Base-by-base conservation (phyloP, 2,329 filamentous ascomycete genomes). In the Cytospora piceae region DNA sequence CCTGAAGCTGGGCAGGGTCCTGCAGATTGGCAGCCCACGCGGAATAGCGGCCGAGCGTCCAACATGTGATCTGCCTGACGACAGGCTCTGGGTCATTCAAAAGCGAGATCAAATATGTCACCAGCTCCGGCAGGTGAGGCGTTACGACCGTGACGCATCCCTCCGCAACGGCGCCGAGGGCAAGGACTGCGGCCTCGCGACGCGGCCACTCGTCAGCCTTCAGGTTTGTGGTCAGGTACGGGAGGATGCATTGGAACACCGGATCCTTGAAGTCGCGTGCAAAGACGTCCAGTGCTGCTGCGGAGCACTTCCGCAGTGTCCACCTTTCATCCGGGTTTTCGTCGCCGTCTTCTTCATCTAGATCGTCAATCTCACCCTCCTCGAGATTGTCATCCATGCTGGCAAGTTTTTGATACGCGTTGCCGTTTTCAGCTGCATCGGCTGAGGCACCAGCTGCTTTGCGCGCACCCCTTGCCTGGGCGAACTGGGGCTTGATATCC, bases 271-370 rank as follows among this genome's bases (percentile, higher is more conserved):
- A 99, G 69, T 97, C 92, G 61, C 90, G 91, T 22, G 95, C 93
- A 72, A 99, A 94, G 15, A 97, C 92, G 75, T 99, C 95, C 51
- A 99, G 83, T 11, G 95, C 94, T 15, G 95, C 95, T 9, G 95
- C 95, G 46, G 95, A 98, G 80, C 95, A 98, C 79, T 99, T 99
- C 69, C 95, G 88, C 61, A 99, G 82, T 63, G 94, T 98, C 95
- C 95, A 99, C 72, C 88, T 87, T 75, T 96, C 93, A 76, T 98
- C 95, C 0, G 93, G 92, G 71, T 94, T 92, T 58, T 85, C 86
- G 69, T 92, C 92, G 56, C 93, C 92, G 57, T 91, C 91, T 63
- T 89, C 85, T 46, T 90, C 89, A 51, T 90, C 85, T 56, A 85
- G 82, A n/a, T 89, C 87, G 46, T 90, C 91, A 53, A 97, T 88